A percentile compares a stretch with the other conserved stretches of the same genome.
phyloP scores from a whole-genome alignment of 108 stramenopile genomes.

The Pseudonitzschia pungens region DNA sequence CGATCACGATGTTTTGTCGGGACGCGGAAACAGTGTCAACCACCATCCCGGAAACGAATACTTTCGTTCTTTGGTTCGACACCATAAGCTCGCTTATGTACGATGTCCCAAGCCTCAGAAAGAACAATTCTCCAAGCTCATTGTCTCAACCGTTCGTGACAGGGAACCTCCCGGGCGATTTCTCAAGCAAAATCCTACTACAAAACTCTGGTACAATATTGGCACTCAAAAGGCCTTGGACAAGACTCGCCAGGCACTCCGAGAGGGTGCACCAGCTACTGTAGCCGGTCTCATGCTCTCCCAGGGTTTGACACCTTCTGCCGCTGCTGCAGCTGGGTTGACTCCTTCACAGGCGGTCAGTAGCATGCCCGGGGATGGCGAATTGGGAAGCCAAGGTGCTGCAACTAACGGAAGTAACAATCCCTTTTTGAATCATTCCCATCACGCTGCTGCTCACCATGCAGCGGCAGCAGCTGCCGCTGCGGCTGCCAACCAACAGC shows the following conservation, averaged over 20 bases:
- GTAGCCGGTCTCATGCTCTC: constrained; percentile 5
- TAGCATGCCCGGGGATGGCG: not conserved
- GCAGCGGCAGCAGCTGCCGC: not conserved
- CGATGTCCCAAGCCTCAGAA: constrained; percentile 81
- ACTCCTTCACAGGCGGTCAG: constrained; percentile 1
- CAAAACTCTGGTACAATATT: constrained; percentile 84
- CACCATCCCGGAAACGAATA: constrained; percentile 79
- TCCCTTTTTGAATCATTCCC: constrained; percentile 2
- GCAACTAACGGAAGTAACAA: not conserved
- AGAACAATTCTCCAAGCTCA: constrained; percentile 64
- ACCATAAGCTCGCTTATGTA: constrained; percentile 78
- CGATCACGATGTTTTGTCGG: constrained; percentile 79
- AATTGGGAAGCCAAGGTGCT: not conserved
- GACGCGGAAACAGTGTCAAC: constrained; percentile 82
- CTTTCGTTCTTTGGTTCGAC: constrained; percentile 72
- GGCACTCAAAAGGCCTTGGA: constrained; percentile 86
- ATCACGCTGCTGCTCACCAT: not conserved
- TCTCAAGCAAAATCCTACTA: constrained; percentile 74
- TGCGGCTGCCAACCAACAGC: not conserved
- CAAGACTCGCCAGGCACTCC: constrained; percentile 81
- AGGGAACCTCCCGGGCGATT: constrained; percentile 77
- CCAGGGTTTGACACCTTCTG: not conserved
- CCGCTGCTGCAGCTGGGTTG: not conserved
- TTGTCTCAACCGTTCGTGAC: constrained; percentile 70
- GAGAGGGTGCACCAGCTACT: constrained; percentile 78